Conservation (phyloP, 2,329 filamentous ascomycete genomes). For the Fusarium sp. region DNA sequence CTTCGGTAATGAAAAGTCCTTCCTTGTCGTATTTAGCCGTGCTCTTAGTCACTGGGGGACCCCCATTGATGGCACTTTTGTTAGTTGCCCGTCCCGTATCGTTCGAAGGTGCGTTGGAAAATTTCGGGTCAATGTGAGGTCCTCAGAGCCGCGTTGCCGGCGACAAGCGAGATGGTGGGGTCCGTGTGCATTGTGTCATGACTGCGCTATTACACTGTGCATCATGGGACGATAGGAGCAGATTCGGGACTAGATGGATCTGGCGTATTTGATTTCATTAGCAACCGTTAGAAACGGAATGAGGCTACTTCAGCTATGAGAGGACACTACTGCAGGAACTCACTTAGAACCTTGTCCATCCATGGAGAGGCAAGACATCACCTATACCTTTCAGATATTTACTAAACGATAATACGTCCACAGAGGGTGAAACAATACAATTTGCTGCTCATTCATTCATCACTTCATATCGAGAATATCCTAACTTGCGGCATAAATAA, state of each 20-base stretch:
- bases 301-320: background rate
- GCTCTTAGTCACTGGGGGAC: slow-evolving; percentile 27
- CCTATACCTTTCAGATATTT: background rate
- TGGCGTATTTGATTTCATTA: background rate
- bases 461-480: background rate
- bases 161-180: slow-evolving; percentile 39
- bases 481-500: background rate
- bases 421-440: background rate
- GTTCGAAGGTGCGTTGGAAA: slow-evolving; percentile 27
- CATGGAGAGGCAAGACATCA: background rate
- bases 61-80: slow-evolving; percentile 43
- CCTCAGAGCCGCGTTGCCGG: slow-evolving; percentile 35
- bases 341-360: background rate
- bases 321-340: background rate
- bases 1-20: slow-evolving; percentile 18
- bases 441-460: background rate
- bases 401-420: background rate
- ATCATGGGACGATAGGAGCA: slow-evolving; percentile 19
- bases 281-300: background rate
- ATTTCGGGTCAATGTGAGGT: slow-evolving; percentile 36
- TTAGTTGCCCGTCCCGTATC: slow-evolving; percentile 25
- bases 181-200: slow-evolving; percentile 35
- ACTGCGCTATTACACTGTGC: slow-evolving; percentile 20
- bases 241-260: background rate
- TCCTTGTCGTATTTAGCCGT: slow-evolving; percentile 15